A percentile compares a stretch with the other conserved stretches of the same genome.
Evolutionary conservation across 306 rosid species (phyloP).

Genomic region (Acacia melanoxylon): DNA sequence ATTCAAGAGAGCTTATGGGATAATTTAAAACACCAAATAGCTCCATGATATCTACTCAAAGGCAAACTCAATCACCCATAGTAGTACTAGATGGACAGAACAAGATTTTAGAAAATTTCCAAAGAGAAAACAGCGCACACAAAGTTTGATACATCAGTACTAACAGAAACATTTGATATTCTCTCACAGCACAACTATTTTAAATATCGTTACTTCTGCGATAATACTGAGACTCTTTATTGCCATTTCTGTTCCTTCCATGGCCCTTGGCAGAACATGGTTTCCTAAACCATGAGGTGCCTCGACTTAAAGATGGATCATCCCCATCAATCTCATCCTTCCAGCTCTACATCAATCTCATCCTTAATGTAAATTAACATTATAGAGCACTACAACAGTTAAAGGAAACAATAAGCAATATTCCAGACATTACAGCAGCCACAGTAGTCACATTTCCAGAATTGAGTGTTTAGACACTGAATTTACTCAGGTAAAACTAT

Average conservation of each 20-base stretch:
- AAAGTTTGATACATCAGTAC: neutral
- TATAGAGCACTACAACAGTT: neutral
- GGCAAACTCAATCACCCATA: constrained; percentile 12
- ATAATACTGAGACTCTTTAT: constrained; percentile 14
- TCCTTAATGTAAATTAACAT: neutral
- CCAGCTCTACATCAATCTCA: constrained; percentile 38
- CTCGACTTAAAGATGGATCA: constrained; percentile 34
- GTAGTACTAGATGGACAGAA: constrained; percentile 2
- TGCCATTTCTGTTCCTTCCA: constrained; percentile 18
- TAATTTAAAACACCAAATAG: constrained; percentile 14
- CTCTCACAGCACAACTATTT: constrained; percentile 3
- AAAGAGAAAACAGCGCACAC: constrained; percentile 1
- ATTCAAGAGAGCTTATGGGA: constrained; percentile 22
- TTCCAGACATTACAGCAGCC: constrained; percentile 4
- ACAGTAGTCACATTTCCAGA: neutral
- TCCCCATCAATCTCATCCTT: constrained; percentile 26
- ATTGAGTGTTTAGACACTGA: neutral
- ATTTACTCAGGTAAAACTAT: neutral
- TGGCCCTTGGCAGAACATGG: constrained; percentile 14
- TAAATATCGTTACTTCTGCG: constrained; percentile 34
- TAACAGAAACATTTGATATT: constrained; percentile 9
- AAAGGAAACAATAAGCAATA: constrained; percentile 5
- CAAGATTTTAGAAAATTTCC: constrained; percentile 1
- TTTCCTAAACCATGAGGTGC: constrained; percentile 36
- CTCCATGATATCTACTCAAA: neutral